Evolutionary conservation across 2,329 filamentous ascomycete species (phyloP), one percentile per base, ranked within the genome.

Genomic region (Fusarium floridanum): DNA sequence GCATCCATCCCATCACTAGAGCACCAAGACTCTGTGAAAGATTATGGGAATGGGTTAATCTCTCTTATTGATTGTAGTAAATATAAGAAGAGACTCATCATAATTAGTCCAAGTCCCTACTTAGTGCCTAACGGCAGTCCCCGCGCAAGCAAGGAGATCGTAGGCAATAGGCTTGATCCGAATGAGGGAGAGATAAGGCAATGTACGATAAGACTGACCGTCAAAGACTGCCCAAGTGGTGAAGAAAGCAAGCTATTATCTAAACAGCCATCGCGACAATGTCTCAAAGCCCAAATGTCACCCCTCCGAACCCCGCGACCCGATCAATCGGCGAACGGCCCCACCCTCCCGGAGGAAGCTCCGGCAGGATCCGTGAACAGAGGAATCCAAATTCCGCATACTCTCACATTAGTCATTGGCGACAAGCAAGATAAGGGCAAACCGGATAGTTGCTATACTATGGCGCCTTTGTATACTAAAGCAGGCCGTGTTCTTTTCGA

Each of bases 321-420:
- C 65, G 61, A 29, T 8, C 20, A 50, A 63, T 64, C 68, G 72
- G 72, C 1, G 36, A 59, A 32, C 72, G 65, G 72, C 72, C 68
- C 72, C 72, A 60, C 61, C n/a, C 10, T 39, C 9, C 14, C 53
- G 68, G 72, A 75, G 72, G 68, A 57, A 61, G 39, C 68, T 61
- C n/a, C 29, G 45, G 72, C 16, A 61, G 72, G 72, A 75, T 74
- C 64, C 56, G 72, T 11, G 37, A n/a, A 17, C 17, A 41, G 37
- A 41, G 37, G 37, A 41, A 41, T 41, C n/a, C 10, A 6, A 41
- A 41, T 41, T 41, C 37, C 37, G 37, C 17, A 11, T n/a, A 20
- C 37, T 20, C 37, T 10, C 17, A n/a, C 37, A 41, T 41, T n/a
- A n/a, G 37, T 41, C 37, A 41, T 41, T 41, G 9, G 17, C 10